phyloP scores from a whole-genome alignment of 345 rosid species.

The Eucalyptus sp. region DNA sequence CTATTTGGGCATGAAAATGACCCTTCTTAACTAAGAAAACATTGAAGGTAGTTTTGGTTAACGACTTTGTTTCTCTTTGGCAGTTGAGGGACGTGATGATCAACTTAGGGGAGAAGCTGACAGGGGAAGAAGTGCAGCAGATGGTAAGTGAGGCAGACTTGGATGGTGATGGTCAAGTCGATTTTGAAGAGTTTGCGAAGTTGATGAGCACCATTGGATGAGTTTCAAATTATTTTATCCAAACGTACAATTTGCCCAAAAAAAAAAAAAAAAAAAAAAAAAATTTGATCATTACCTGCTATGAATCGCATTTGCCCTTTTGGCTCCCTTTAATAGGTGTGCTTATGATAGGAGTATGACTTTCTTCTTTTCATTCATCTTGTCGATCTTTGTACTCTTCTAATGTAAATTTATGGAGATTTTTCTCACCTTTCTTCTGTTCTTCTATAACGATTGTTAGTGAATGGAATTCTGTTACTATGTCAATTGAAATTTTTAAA shows the following conservation, averaged over 20 bases:
- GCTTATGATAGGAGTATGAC: not conserved
- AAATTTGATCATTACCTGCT: not conserved
- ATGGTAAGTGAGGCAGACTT: conserved; percentile 90
- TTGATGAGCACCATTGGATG: conserved; percentile 37
- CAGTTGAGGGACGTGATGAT: conserved; percentile 89
- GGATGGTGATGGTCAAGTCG: conserved; percentile 92
- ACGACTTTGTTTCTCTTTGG: not conserved
- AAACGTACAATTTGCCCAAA: not conserved
- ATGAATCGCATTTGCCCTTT: not conserved
- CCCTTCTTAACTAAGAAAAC: not conserved
- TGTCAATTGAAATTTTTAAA: not conserved
- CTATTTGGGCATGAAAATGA: not conserved
- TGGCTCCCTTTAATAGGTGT: not conserved
- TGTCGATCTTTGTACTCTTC: not conserved
- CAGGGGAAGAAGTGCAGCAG: conserved; percentile 66
- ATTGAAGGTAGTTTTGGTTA: not conserved
- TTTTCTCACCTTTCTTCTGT: not conserved
- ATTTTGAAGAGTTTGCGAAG: conserved; percentile 78
- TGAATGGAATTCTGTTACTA: not conserved
- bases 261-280: not conserved
- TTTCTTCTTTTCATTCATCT: not conserved
- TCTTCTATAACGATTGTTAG: not conserved
- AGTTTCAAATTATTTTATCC: not conserved
- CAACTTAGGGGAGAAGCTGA: conserved; percentile 77
- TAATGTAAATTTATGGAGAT: not conserved